These are phyloP conservation scores for Coemansia guatemalensis DNA, from an alignment of 192 early-diverging fungal species.

Conservation along the genomic window DNA sequence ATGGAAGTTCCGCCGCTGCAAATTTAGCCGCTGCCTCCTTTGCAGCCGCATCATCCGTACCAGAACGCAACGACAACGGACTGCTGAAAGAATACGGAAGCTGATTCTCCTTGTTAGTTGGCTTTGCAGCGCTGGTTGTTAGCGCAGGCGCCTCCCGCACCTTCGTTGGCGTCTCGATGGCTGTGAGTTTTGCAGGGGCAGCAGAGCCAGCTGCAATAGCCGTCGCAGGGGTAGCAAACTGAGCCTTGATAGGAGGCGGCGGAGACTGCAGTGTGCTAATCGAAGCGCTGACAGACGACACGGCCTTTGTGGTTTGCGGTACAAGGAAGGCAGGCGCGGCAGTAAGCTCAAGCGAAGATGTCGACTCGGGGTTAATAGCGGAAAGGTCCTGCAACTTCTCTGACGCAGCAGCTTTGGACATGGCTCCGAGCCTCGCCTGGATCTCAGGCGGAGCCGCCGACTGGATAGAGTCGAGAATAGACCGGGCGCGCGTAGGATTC, in stretches of 20 bases:
- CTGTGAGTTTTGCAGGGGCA: neutral
- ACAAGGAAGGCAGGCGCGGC: too few species aligned
- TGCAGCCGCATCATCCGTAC: neutral
- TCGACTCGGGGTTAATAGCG: neutral
- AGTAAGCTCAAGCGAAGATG: too few species aligned
- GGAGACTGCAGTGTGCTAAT: constrained; percentile 6
- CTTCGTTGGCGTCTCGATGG: constrained; percentile 9
- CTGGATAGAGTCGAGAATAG: constrained; percentile 36
- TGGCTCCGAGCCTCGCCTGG: constrained; percentile 18
- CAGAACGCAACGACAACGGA: too few species aligned
- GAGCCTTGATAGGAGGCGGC: constrained; percentile 17
- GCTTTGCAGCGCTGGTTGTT: neutral
- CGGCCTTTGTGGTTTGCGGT: too few species aligned
- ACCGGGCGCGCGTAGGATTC: constrained; percentile 8
- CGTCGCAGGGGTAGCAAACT: constrained; percentile 14
- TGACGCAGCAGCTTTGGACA: neutral
- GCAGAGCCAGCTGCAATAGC: neutral
- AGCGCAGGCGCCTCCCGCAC: neutral
- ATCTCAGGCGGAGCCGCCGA: constrained; percentile 45
- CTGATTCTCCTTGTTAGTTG: constrained; percentile 13
- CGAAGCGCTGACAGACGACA: too few species aligned
- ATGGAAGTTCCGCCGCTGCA: constrained; percentile 13
- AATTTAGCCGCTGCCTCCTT: constrained; percentile 10
- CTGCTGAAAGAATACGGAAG: constrained; percentile 11
- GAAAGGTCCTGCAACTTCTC: neutral